These are phyloP conservation scores for Deuterostichococcus epilithicus DNA, from an alignment of 139 green algal species.

Conservation along the genomic window DNA sequence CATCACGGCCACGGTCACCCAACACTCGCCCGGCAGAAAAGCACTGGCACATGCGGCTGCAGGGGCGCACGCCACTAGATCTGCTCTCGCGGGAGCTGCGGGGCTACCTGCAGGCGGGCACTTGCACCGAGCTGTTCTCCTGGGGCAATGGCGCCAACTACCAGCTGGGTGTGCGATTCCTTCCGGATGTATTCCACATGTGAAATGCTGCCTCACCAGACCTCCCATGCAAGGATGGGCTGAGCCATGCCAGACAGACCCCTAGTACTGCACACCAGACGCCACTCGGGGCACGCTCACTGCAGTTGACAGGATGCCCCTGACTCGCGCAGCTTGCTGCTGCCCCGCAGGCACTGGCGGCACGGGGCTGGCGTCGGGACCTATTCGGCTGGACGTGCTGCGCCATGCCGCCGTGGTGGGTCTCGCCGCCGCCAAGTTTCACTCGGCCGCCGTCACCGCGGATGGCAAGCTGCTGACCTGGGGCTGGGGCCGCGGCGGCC, in stretches of 20 bases:
- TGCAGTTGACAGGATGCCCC: no score
- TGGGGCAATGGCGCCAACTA: conserved; percentile 94
- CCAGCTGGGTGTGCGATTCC: conserved; percentile 59
- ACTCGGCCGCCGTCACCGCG: conserved; percentile 66
- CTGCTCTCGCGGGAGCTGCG: conserved; percentile 65
- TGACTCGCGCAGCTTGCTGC: no score
- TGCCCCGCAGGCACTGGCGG: neutral
- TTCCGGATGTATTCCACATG: no score
- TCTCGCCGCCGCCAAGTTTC: conserved; percentile 82
- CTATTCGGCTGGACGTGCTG: conserved; percentile 59
- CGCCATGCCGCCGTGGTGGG: conserved; percentile 30
- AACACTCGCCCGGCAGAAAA: no score
- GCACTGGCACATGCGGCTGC: neutral
- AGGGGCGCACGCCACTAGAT: conserved; percentile 75
- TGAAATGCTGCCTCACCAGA: no score
- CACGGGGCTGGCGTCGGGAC: conserved; percentile 12
- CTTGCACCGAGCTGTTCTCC: conserved; percentile 53
- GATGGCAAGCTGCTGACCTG: conserved; percentile 64
- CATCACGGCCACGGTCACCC: no score
- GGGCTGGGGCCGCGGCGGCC: conserved; percentile 77
- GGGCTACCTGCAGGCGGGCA: conserved; percentile 18
- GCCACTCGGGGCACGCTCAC: no score
- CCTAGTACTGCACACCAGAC: no score
- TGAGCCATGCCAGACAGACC: no score
- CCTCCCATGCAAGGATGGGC: no score